These are phyloP conservation scores for Russula olivacea DNA, from an alignment of 768 basidiomycete species.

Conservation along the genomic window DNA sequence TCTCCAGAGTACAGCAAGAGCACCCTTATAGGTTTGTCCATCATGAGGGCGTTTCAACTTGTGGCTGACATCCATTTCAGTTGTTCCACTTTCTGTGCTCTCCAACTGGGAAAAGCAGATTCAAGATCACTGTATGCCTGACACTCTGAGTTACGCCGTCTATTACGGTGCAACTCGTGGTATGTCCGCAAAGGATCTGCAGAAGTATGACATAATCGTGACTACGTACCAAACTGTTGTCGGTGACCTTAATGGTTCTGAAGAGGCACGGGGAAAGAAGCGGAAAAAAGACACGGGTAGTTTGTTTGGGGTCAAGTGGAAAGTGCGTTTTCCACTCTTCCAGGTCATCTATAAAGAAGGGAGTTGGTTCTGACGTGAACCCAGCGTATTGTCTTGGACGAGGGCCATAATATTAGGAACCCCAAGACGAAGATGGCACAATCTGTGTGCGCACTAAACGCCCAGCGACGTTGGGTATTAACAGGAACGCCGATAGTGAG, in stretches of 20 bases:
- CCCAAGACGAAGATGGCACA: constrained; percentile 78
- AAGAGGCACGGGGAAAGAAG: constrained; percentile 42
- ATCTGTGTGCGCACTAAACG: constrained; percentile 55
- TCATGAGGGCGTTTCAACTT: not conserved
- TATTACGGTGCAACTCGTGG: constrained; percentile 71
- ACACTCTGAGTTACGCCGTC: constrained; percentile 47
- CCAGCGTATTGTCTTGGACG: constrained; percentile 77
- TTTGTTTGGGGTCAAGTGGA: constrained; percentile 74
- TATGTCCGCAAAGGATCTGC: constrained; percentile 52
- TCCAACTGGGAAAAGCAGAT: constrained; percentile 90
- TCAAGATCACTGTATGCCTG: constrained; percentile 57
- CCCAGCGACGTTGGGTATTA: constrained; percentile 73
- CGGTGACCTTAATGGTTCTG: constrained; percentile 42
- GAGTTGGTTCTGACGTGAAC: not conserved
- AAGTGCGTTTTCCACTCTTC: constrained; percentile 43
- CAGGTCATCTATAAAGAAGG: no score
- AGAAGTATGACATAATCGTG: constrained; percentile 68
- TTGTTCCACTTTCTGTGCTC: constrained; percentile 75
- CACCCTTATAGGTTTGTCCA: constrained; percentile 71
- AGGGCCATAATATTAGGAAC: constrained; percentile 85
- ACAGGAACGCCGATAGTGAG: constrained; percentile 88
- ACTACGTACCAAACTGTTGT: constrained; percentile 76
- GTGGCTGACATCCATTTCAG: constrained; percentile 35
- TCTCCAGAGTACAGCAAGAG: constrained; percentile 51
- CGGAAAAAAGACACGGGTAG: constrained; percentile 55